These are phyloP conservation scores for Megacollybia platyphylla DNA, from an alignment of 1,284 basidiomycete species.

Conservation along the genomic window DNA sequence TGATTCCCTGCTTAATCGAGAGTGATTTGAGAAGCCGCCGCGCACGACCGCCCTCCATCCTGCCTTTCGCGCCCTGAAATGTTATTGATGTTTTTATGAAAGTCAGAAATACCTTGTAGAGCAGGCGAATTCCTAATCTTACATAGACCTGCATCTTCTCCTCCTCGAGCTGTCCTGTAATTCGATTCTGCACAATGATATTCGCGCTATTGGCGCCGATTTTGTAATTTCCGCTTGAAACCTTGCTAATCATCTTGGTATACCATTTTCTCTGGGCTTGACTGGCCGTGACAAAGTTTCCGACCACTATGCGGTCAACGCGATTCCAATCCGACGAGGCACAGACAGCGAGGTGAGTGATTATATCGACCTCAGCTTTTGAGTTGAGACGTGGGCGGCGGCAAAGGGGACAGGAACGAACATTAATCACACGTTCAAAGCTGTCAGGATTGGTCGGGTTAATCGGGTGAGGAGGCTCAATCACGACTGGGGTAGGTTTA, in stretches of 20 bases:
- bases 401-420: conserved; percentile 90
- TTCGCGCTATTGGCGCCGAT: conserved; percentile 53
- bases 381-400: conserved; percentile 76
- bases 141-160: conserved; percentile 96
- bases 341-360: conserved; percentile 89
- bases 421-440: conserved; percentile 86
- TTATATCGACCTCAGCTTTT: conserved; percentile 87
- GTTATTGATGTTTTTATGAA: neutral
- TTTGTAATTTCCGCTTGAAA: neutral
- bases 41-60: conserved; percentile 88
- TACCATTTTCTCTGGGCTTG: conserved; percentile 98
- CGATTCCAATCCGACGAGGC: conserved; percentile 82
- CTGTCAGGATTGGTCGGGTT: no score
- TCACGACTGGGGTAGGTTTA: no score
- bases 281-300: conserved; percentile 90
- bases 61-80: conserved; percentile 61
- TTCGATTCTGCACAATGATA: conserved; percentile 88
- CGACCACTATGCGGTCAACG: conserved; percentile 70
- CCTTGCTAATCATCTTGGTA: conserved; percentile 76
- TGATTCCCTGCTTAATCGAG: conserved; percentile 31
- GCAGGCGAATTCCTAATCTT: conserved; percentile 77
- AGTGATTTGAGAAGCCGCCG: conserved; percentile 12
- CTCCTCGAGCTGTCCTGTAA: conserved; percentile 87
- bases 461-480: no score
- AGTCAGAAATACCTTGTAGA: conserved; percentile 62